Evolutionary conservation across 148 eudicot species (phyloP), one percentile per base, ranked within the genome.

Genomic region (Nyssa sinensis): DNA sequence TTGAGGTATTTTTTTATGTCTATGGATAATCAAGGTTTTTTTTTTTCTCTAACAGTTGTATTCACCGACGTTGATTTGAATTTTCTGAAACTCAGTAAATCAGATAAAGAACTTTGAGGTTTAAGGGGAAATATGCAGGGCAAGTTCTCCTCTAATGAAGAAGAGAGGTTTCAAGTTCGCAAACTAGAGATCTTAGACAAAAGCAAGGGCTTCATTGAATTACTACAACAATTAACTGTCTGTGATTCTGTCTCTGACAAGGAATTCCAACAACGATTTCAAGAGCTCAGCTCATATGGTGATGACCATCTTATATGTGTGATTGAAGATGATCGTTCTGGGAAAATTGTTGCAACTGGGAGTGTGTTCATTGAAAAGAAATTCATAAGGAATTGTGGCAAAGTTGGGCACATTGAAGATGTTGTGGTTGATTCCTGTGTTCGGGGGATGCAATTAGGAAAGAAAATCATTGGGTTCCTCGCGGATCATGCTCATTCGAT

Each of bases 371-470:
- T 92, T 27, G 98, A 94, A 75, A 94, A 76, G 86, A 94, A 94
- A 69, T 94, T 94, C 58, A 59, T 92, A 11, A 82, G 96, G 79
- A 94, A 84, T 27, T 94, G 98, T 79, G 88, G 93, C 21, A 92
- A 92, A 79, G 98, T 71, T 41, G 97, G 93, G 58, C 98, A 94
- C 41, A 86, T 94, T 3, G 98, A 94, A 76, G 98, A 94, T 78
- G 94, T 92, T 30, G 97, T 94, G 17, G 96, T 92, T 3, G 96
- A 92, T 81, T 77, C 89, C 4, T 80, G 55, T 72, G 83, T 83
- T 19, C 78, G 97, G 28, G 92, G 97, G 14, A 34, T 84, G 88
- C 87, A 94, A 16, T 70, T 94, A 47, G 98, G 98, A 25, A 92
- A 92, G 85, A 94, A 83, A 69, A 70, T 94, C 3, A 64, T 92